phyloP scores from a whole-genome alignment of 2,329 filamentous ascomycete genomes.

The Diaporthe vexans region DNA sequence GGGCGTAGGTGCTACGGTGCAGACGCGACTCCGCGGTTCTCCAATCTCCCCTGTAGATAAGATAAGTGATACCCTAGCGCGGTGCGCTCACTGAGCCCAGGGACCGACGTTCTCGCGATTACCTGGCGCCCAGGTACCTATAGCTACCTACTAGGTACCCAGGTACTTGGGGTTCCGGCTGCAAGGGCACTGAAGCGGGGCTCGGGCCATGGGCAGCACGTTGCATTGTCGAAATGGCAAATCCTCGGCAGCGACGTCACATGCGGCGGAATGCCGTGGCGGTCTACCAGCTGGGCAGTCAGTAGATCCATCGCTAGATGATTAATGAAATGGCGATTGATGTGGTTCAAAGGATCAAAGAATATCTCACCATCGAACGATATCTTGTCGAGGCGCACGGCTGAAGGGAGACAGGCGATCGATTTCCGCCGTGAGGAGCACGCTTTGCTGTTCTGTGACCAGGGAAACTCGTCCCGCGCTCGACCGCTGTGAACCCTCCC shows the following conservation, averaged over 20 bases:
- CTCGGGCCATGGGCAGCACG: neutral
- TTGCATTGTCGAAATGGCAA: neutral
- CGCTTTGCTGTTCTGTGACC: neutral
- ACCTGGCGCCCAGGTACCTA: no score
- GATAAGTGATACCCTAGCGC: neutral
- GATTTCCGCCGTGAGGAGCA: neutral
- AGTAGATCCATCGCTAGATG: neutral
- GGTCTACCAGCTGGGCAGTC: neutral
- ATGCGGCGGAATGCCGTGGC: neutral
- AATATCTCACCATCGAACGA: neutral
- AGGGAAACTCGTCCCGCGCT: neutral
- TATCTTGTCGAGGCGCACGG: neutral
- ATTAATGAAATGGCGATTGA: neutral
- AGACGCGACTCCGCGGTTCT: neutral
- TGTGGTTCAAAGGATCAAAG: neutral
- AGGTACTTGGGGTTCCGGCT: no score
- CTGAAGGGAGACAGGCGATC: neutral
- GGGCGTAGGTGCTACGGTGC: neutral
- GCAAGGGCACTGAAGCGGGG: neutral
- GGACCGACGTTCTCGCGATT: no score
- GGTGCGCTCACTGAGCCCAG: no score
- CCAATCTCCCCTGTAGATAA: no score
- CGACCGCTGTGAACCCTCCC: neutral
- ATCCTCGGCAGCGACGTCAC: conserved; percentile 28
- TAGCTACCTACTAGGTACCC: no score